Conservation (phyloP, 2,329 filamentous ascomycete species). For the Paecilomyces fulvus region DNA sequence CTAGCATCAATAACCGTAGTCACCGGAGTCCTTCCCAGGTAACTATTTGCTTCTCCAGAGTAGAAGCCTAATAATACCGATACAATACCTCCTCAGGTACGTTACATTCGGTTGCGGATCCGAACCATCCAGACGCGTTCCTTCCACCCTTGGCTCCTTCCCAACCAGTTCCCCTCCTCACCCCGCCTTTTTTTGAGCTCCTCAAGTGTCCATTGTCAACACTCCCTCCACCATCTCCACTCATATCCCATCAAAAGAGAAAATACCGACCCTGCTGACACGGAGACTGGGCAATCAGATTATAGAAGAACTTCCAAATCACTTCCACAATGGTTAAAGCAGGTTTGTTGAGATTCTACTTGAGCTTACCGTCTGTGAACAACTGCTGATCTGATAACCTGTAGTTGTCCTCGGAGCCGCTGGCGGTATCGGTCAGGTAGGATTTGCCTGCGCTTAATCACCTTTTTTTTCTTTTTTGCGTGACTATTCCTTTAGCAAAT, state of each 20-base stretch:
- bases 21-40: neutral
- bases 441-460: conserved; percentile 15
- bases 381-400: conserved; percentile 13
- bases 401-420: conserved; percentile 82
- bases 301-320: neutral
- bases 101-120: neutral
- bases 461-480: neutral
- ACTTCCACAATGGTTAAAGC: conserved; percentile 42
- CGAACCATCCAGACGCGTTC: conserved; percentile 1
- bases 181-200: conserved; percentile 3
- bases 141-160: conserved; percentile 1
- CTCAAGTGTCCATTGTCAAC: conserved; percentile 2
- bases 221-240: neutral
- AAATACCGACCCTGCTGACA: neutral
- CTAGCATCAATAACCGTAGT: neutral
- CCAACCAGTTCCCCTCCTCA: conserved; percentile 1
- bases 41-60: too few species aligned
- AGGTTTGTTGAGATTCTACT: conserved; percentile 17
- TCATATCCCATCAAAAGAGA: neutral
- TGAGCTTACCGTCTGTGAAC: neutral
- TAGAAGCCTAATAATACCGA: neutral
- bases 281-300: neutral
- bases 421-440: conserved; percentile 96
- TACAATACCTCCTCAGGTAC: neutral
- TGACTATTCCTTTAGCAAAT: neutral